These are phyloP conservation scores for Mediolabrus comicus DNA, from an alignment of 108 stramenopile genomes.

Conservation along the genomic window DNA sequence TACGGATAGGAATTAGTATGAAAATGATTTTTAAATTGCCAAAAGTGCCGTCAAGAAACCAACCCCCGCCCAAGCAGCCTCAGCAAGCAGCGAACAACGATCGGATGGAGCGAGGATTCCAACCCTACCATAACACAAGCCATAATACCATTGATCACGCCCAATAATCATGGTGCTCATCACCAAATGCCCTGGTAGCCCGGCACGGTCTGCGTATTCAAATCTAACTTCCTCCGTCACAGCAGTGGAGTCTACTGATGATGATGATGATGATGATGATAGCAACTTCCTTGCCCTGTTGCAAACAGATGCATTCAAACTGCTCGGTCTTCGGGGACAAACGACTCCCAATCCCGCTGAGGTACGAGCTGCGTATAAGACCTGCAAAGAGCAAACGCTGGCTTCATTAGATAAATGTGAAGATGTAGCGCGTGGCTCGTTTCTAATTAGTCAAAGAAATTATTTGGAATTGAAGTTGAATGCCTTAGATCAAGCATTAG, in stretches of 20 bases:
- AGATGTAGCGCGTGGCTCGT: conserved; percentile 5
- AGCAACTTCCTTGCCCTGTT: conserved; percentile 34
- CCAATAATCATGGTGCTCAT: background rate
- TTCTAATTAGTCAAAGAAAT: conserved; percentile 21
- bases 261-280: conserved; percentile 1
- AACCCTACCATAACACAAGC: no score
- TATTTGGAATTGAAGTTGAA: conserved; percentile 43
- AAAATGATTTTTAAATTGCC: no score
- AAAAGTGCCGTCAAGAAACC: no score
- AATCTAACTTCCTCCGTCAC: background rate
- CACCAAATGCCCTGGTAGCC: background rate
- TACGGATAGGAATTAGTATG: no score
- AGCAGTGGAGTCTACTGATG: background rate
- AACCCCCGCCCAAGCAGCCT: no score
- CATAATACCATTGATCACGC: no score
- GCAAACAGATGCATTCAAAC: conserved; percentile 26
- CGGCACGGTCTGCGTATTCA: background rate
- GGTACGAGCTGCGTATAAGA: conserved; percentile 16
- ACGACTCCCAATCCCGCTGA: background rate
- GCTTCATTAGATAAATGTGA: conserved; percentile 17
- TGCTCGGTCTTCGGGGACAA: conserved; percentile 6
- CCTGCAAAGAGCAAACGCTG: conserved; percentile 10
- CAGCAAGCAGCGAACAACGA: no score
- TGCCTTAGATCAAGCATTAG: conserved; percentile 40
- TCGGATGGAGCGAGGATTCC: no score